Conservation (phyloP, 2,329 filamentous ascomycete species). For the Emmonsiellopsis sp. region DNA sequence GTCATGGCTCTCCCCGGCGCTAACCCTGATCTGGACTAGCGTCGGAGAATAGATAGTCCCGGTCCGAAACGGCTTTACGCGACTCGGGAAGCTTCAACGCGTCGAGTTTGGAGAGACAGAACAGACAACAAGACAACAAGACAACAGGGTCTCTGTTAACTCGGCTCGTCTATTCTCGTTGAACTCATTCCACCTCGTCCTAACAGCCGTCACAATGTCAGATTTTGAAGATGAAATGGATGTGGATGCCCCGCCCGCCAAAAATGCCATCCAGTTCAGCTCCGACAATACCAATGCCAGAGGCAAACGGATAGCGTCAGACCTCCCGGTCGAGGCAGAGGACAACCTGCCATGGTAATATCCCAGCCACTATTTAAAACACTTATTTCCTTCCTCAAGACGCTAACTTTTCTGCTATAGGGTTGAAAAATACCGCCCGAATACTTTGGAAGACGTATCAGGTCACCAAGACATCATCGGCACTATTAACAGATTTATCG, state of each 20-base stretch:
- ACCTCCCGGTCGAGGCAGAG: slow-evolving; percentile 86
- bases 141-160: no score
- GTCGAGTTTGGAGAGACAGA: slow-evolving; percentile 12
- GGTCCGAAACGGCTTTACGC: slow-evolving; percentile 33
- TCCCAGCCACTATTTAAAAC: not conserved
- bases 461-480: slow-evolving; percentile 95
- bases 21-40: not conserved
- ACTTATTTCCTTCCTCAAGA: not conserved
- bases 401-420: slow-evolving; percentile 33
- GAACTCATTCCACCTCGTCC: not conserved
- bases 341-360: slow-evolving; percentile 82
- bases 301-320: slow-evolving; percentile 85
- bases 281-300: slow-evolving; percentile 59
- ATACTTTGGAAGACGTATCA: slow-evolving; percentile 81
- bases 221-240: slow-evolving; percentile 60
- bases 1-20: not conserved
- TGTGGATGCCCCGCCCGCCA: slow-evolving; percentile 46
- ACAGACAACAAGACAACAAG: not conserved
- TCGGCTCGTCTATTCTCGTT: not conserved
- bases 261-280: slow-evolving; percentile 55
- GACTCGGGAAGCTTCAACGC: slow-evolving; percentile 20
- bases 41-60: slow-evolving; percentile 23
- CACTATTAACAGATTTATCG: slow-evolving; percentile 96
- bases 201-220: slow-evolving; percentile 34
- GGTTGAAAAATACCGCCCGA: slow-evolving; percentile 95